These are phyloP conservation scores for Myxozyma neotropica DNA, from an alignment of 805 yeast species.

Conservation along the genomic window DNA sequence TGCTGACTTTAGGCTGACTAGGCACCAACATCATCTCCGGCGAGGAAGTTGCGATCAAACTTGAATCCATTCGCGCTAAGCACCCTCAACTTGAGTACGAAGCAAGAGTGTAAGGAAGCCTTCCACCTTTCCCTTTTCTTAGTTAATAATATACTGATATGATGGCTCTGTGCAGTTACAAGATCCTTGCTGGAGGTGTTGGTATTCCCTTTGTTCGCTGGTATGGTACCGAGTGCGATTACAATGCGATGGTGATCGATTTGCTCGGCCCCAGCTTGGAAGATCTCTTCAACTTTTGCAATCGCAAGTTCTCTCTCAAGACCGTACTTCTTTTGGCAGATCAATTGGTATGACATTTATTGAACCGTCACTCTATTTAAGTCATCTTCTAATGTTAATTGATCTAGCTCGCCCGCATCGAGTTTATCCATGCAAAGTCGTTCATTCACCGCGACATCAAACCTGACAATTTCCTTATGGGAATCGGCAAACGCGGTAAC, in stretches of 20 bases:
- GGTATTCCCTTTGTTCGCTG: conserved; percentile 97
- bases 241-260: conserved; percentile 96
- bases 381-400: neutral
- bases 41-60: conserved; percentile 95
- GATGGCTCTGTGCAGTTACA: conserved; percentile 51
- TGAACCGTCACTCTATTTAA: neutral
- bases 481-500: conserved; percentile 90
- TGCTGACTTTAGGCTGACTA: neutral
- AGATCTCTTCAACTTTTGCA: conserved; percentile 94
- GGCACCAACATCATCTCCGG: conserved; percentile 93
- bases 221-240: conserved; percentile 96
- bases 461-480: conserved; percentile 84
- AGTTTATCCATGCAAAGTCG: conserved; percentile 92
- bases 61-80: conserved; percentile 85
- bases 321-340: conserved; percentile 92
- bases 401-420: conserved; percentile 71
- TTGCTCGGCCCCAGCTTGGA: conserved; percentile 93
- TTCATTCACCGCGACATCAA: conserved; percentile 84
- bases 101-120: conserved; percentile 66
- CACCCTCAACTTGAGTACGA: conserved; percentile 98
- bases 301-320: conserved; percentile 87
- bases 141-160: neutral
- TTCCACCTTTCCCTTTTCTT: neutral
- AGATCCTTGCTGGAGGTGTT: conserved; percentile 91
- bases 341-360: conserved; percentile 59